phyloP scores from a whole-genome alignment of 2,329 filamentous ascomycete species.

The Scopulariopsis brevicaulis region DNA sequence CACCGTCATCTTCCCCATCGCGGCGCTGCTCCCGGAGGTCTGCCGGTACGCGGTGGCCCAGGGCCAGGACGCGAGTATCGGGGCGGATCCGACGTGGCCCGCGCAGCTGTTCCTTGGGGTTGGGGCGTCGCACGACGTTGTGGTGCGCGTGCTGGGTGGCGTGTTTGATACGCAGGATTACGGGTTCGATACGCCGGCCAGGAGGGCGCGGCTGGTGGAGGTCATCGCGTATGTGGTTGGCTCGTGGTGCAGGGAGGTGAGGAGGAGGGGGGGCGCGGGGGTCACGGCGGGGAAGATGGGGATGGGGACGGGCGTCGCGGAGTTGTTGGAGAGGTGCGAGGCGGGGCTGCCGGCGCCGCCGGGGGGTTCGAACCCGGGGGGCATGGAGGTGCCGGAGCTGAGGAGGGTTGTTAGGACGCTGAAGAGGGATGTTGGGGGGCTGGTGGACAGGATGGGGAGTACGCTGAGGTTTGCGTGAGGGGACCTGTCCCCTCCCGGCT shows the following conservation, averaged over 20 bases:
- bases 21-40: conserved; percentile 47
- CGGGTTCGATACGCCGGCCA: conserved; percentile 39
- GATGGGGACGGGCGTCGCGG: conserved; percentile 31
- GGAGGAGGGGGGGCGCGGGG: conserved; percentile 28
- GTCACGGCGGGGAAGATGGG: conserved; percentile 7
- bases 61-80: conserved; percentile 45
- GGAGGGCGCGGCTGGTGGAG: conserved; percentile 38
- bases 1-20: conserved; percentile 55
- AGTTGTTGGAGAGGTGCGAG: conserved; percentile 39
- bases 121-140: conserved; percentile 43
- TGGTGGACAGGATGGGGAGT: conserved; percentile 29
- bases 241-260: conserved; percentile 36
- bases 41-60: conserved; percentile 51
- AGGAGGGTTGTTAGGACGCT: conserved; percentile 28
- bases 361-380: conserved; percentile 30
- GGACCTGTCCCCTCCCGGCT: too few relatives aligned
- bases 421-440: conserved; percentile 29
- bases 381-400: conserved; percentile 30
- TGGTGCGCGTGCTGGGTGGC: conserved; percentile 42
- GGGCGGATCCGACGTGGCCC: conserved; percentile 45
- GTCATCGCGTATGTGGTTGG: conserved; percentile 39
- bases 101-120: conserved; percentile 43
- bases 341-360: conserved; percentile 26
- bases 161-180: conserved; percentile 48
- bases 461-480: conserved; percentile 31